Conservation (phyloP, 495 filamentous ascomycete genomes). For the Parathielavia hyrcaniae region DNA sequence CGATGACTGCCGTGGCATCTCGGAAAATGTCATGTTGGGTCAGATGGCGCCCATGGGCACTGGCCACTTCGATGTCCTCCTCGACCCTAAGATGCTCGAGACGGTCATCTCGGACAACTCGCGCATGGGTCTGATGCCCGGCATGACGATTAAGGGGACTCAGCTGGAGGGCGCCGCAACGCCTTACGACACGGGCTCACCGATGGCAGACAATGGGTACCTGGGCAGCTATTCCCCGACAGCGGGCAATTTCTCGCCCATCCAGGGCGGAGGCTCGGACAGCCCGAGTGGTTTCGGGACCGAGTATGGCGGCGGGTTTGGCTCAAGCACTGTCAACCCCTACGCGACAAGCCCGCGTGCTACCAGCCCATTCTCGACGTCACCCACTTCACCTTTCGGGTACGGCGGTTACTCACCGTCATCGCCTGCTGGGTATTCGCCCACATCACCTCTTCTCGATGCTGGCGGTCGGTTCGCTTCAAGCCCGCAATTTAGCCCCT, state of each 20-base stretch:
- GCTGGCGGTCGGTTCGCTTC: slow-evolving; percentile 61
- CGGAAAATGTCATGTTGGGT: slow-evolving; percentile 97
- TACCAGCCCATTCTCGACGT: slow-evolving; percentile 71
- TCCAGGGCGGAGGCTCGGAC: slow-evolving; percentile 68
- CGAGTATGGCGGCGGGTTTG: slow-evolving; percentile 45
- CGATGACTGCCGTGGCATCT: slow-evolving; percentile 95
- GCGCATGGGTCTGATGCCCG: slow-evolving; percentile 68
- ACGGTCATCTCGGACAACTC: slow-evolving; percentile 89
- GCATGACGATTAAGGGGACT: slow-evolving; percentile 64
- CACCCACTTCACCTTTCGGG: slow-evolving; percentile 63
- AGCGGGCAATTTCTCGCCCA: slow-evolving; percentile 87
- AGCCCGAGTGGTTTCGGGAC: slow-evolving; percentile 65
- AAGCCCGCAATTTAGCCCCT: slow-evolving; percentile 65
- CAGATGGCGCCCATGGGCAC: slow-evolving; percentile 95
- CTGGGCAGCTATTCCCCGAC: slow-evolving; percentile 63
- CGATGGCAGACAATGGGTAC: slow-evolving; percentile 67
- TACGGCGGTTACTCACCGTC: slow-evolving; percentile 63
- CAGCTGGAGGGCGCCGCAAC: slow-evolving; percentile 81
- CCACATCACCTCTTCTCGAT: slow-evolving; percentile 56
- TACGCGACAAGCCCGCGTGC: slow-evolving; percentile 67
- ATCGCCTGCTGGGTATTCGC: slow-evolving; percentile 64
- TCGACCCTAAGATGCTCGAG: slow-evolving; percentile 92
- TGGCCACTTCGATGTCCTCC: slow-evolving; percentile 83
- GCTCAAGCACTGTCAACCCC: slow-evolving; percentile 59
- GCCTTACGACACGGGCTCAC: slow-evolving; percentile 89